Evolutionary conservation across 2,329 filamentous ascomycete genomes (phyloP).

Genomic region (Alternaria rosae): DNA sequence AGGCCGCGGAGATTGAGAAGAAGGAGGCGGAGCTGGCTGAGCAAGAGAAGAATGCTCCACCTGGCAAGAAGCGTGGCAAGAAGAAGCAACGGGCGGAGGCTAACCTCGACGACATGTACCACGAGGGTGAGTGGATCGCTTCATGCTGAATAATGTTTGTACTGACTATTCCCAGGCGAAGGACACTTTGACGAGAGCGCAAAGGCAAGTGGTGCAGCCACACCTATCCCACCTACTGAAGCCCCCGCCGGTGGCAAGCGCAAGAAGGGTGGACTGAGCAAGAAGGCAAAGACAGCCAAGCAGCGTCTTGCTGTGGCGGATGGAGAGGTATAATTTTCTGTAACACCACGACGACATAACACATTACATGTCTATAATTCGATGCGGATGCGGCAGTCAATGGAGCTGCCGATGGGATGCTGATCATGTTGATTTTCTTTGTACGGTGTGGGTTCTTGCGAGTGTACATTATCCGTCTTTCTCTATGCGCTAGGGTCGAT

Average conservation of each 20-base stretch:
- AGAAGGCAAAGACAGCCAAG: conserved; percentile 61
- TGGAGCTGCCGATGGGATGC: not conserved
- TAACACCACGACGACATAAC: conserved; percentile 16
- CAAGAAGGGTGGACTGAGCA: conserved; percentile 55
- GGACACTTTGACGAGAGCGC: conserved; percentile 92
- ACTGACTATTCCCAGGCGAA: conserved; percentile 71
- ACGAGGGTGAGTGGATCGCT: conserved; percentile 78
- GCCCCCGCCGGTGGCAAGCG: conserved; percentile 57
- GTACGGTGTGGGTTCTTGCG: conserved; percentile 12
- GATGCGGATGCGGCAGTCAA: not conserved
- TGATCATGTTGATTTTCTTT: conserved; percentile 5
- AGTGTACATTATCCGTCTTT: conserved; percentile 25
- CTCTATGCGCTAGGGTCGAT: conserved; percentile 12
- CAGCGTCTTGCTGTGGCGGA: conserved; percentile 59
- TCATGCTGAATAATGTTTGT: not conserved
- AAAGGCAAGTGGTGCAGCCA: conserved; percentile 85
- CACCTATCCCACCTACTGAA: conserved; percentile 68
- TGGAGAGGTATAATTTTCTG: conserved; percentile 45
- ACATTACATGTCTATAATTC: conserved; percentile 20
- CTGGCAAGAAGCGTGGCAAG: conserved; percentile 65
- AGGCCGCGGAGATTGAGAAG: conserved; percentile 90
- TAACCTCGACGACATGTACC: conserved; percentile 94
- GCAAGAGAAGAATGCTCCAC: conserved; percentile 61
- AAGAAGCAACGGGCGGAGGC: conserved; percentile 68
- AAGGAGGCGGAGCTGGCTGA: conserved; percentile 86